Conservation (phyloP, 345 rosid genomes). For the Corymbia maculata region DNA sequence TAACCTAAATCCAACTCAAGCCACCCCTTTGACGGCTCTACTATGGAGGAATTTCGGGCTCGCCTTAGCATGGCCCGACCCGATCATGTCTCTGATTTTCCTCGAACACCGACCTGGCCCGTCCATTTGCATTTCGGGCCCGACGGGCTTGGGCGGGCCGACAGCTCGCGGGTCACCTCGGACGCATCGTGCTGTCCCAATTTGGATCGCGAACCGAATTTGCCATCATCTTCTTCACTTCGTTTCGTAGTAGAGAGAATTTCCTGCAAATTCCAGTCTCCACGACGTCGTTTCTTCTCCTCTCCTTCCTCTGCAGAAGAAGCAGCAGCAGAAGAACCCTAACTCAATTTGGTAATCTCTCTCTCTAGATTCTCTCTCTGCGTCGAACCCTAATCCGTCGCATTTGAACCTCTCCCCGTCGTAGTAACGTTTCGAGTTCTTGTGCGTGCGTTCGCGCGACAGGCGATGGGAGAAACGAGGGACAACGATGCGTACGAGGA, state of each 20-base stretch:
- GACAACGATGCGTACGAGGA: slow-evolving; percentile 99
- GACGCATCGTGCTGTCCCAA: neutral
- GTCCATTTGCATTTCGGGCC: neutral
- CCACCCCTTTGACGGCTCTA: too few relatives aligned
- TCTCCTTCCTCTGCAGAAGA: neutral
- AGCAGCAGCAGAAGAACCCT: neutral
- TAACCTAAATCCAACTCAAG: too few relatives aligned
- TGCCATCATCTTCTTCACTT: neutral
- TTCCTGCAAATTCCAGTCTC: neutral
- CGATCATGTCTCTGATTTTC: neutral
- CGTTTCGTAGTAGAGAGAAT: neutral
- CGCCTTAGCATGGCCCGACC: neutral
- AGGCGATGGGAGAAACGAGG: slow-evolving; percentile 75
- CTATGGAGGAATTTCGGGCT: neutral
- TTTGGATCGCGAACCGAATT: neutral
- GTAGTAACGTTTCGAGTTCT: neutral
- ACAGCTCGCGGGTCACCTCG: neutral
- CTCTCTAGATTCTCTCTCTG: neutral
- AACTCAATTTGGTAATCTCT: neutral
- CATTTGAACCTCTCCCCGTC: too few relatives aligned
- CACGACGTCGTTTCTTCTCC: neutral
- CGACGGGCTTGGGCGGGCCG: neutral
- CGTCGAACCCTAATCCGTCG: neutral
- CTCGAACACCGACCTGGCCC: neutral
- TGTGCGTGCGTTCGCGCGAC: neutral